These are phyloP conservation scores for Phyllosticta ampelicida DNA, from an alignment of 2,329 filamentous ascomycete species.

Conservation along the genomic window DNA sequence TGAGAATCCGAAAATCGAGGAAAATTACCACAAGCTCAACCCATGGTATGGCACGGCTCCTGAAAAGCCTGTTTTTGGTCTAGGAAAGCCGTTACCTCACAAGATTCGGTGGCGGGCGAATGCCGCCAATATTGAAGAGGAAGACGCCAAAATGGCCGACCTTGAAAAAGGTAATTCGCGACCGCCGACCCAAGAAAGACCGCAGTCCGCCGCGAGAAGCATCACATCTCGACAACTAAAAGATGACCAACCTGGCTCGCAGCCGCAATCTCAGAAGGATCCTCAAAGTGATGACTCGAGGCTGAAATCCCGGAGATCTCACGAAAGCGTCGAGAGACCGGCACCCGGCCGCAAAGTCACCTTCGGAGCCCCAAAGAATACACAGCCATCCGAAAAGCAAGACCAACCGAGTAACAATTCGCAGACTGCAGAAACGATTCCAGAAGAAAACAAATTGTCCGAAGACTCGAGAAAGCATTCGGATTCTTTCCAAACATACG, in stretches of 20 bases:
- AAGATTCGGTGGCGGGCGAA: neutral
- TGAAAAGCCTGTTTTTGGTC: slow-evolving; percentile 4
- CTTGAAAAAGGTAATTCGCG: slow-evolving; percentile 3
- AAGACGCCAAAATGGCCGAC: neutral
- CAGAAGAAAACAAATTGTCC: neutral
- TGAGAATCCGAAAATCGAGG: neutral
- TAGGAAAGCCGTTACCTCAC: slow-evolving; percentile 5
- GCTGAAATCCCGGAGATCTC: neutral
- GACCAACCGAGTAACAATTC: neutral
- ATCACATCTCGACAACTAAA: neutral
- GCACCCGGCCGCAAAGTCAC: neutral
- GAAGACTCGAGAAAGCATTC: neutral
- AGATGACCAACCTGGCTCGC: neutral
- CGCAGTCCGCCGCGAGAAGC: neutral
- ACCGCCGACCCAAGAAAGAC: neutral
- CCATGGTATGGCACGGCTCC: slow-evolving; percentile 2
- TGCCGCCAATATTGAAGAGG: neutral
- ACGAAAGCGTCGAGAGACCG: neutral
- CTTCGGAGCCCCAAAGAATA: neutral
- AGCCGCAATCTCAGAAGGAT: neutral
- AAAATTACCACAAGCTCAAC: slow-evolving; percentile 4
- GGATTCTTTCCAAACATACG: neutral
- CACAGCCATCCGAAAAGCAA: neutral
- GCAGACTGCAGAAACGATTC: neutral
- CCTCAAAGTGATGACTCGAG: neutral